These are phyloP conservation scores for Cladosporium halotolerans DNA, from an alignment of 2,329 filamentous ascomycete genomes.

Conservation along the genomic window DNA sequence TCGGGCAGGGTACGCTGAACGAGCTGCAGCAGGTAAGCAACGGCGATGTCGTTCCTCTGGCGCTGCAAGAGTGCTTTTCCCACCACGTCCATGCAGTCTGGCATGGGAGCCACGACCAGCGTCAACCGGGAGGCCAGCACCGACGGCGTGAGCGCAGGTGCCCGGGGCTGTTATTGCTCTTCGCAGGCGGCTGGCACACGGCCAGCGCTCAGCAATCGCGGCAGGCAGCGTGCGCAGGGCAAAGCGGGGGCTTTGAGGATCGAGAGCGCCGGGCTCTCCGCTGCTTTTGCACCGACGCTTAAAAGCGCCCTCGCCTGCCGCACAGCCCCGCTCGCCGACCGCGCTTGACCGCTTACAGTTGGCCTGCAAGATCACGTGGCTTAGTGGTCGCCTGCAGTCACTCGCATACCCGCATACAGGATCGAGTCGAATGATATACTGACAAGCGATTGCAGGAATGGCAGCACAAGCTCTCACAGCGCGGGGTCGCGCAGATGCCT, in stretches of 20 bases:
- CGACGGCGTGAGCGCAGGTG: background rate
- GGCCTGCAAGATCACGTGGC: slow-evolving; percentile 19
- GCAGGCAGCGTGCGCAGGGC: slow-evolving; percentile 26
- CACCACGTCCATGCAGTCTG: background rate
- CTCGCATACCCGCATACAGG: background rate
- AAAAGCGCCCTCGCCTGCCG: slow-evolving; percentile 30
- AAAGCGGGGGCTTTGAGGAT: slow-evolving; percentile 38
- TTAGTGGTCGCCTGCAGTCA: background rate
- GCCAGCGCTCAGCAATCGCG: slow-evolving; percentile 14
- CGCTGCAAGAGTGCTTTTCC: slow-evolving; percentile 1
- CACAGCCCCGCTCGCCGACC: slow-evolving; percentile 12
- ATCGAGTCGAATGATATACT: background rate
- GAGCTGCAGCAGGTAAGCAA: slow-evolving; percentile 73
- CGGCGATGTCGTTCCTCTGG: slow-evolving; percentile 16
- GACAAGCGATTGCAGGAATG: slow-evolving; percentile 60
- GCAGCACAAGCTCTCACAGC: slow-evolving; percentile 82
- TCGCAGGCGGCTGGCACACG: slow-evolving; percentile 6
- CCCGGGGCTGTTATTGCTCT: background rate
- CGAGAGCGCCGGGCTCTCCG: slow-evolving; percentile 32
- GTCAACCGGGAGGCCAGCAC: background rate
- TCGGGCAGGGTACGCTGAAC: slow-evolving; percentile 78
- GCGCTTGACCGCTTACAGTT: slow-evolving; percentile 31
- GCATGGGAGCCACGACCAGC: background rate
- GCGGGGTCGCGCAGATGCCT: slow-evolving; percentile 81
- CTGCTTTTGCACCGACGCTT: slow-evolving; percentile 42